Evolutionary conservation across 306 rosid genomes (phyloP).

Genomic region (Acacia confusa): DNA sequence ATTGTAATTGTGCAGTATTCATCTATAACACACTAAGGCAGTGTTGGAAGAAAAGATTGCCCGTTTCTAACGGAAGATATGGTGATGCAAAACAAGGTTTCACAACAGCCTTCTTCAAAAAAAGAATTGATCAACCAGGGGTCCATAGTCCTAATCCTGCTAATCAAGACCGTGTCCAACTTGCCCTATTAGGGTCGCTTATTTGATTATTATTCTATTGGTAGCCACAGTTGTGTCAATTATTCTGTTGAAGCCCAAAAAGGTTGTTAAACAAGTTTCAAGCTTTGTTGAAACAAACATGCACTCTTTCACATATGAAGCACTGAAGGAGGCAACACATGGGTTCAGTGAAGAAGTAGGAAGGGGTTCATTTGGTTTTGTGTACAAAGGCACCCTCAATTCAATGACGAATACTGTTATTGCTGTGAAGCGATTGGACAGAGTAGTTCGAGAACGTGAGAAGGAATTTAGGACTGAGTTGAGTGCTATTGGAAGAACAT

Average conservation of each 20-base stretch:
- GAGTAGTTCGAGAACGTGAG: conserved; percentile 42
- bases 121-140: neutral
- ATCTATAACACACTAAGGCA: neutral
- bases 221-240: conserved; percentile 8
- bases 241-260: conserved; percentile 25
- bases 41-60: conserved; percentile 47
- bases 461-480: conserved; percentile 44
- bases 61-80: conserved; percentile 39
- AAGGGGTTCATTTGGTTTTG: conserved; percentile 47
- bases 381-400: conserved; percentile 39
- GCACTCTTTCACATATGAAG: conserved; percentile 31
- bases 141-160: no score
- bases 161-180: neutral
- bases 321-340: conserved; percentile 36
- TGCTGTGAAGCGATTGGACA: conserved; percentile 47
- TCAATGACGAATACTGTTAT: conserved; percentile 9
- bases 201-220: conserved; percentile 31
- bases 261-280: neutral
- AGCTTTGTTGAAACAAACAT: conserved; percentile 35
- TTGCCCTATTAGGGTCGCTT: conserved; percentile 33
- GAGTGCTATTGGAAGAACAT: conserved; percentile 43
- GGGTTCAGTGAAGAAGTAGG: conserved; percentile 39
- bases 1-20: conserved; percentile 40
- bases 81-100: no score
- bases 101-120: neutral